Percentiles rank a stretch among this genome's conserved stretches.
Evolutionary conservation across 495 filamentous ascomycete species (phyloP).

Genomic region (Durotheca rogersii): DNA sequence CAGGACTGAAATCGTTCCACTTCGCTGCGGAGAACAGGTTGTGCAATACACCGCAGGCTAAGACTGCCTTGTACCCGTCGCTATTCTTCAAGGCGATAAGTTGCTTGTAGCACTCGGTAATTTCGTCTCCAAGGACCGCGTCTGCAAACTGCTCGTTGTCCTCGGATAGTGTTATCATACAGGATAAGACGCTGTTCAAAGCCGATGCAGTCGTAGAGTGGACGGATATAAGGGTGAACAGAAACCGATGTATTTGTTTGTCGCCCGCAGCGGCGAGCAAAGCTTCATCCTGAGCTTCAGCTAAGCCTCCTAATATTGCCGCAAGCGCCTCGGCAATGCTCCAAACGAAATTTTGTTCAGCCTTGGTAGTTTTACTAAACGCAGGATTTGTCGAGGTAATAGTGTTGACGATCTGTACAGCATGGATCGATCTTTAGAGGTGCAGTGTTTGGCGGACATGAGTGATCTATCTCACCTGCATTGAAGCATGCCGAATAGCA

Average conservation of each 20-base stretch:
- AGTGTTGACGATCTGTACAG: conserved; percentile 44
- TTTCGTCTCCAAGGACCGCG: conserved; percentile 41
- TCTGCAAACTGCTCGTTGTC: conserved; percentile 52
- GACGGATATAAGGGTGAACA: conserved; percentile 49
- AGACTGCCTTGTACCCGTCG: conserved; percentile 40
- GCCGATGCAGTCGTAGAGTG: conserved; percentile 36
- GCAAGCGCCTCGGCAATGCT: conserved; percentile 50
- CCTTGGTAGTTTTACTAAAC: conserved; percentile 48
- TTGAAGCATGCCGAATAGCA: conserved; percentile 52
- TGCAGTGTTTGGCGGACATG: no score
- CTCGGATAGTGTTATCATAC: conserved; percentile 56
- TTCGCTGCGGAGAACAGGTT: conserved; percentile 50
- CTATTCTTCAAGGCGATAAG: conserved; percentile 39
- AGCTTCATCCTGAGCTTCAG: conserved; percentile 56
- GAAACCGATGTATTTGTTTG: conserved; percentile 48
- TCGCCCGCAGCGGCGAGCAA: conserved; percentile 50
- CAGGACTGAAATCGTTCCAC: conserved; percentile 51
- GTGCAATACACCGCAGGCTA: conserved; percentile 55
- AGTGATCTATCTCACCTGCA: conserved; percentile 44
- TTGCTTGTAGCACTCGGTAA: conserved; percentile 39
- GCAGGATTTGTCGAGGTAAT: conserved; percentile 38
- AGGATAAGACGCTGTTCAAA: conserved; percentile 49
- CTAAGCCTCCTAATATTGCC: conserved; percentile 46
- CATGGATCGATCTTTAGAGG: no score
- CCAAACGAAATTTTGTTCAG: conserved; percentile 52